Evolutionary conservation across 129 eudicot genomes (phyloP).

Genomic region (Helichrysum umbraculigerum): DNA sequence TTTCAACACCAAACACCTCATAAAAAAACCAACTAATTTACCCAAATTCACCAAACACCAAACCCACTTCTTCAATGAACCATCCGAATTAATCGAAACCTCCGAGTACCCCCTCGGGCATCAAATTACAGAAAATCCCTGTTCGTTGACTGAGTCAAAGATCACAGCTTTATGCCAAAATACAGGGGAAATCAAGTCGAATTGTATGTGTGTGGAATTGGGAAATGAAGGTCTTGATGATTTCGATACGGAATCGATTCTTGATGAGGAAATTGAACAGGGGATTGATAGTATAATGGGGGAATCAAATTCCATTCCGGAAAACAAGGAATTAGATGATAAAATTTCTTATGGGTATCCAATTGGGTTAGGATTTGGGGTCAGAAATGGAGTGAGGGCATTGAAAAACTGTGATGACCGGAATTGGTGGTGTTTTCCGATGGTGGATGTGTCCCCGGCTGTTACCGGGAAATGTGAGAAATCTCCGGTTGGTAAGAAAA

Average conservation of each 20-base stretch:
- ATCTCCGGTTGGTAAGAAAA: constrained; percentile 24
- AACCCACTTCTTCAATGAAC: constrained; percentile 34
- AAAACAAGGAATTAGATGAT: constrained; percentile 22
- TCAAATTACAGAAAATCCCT: constrained; percentile 39
- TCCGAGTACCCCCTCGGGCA: constrained; percentile 48
- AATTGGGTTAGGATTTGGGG: constrained; percentile 65
- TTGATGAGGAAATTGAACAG: constrained; percentile 77
- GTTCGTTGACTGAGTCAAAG: constrained; percentile 36
- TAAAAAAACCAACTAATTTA: constrained; percentile 35
- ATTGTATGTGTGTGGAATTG: constrained; percentile 30
- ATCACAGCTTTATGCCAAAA: not conserved
- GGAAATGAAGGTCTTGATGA: constrained; percentile 52
- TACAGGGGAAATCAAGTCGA: constrained; percentile 14
- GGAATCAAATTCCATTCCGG: constrained; percentile 31
- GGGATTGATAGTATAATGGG: constrained; percentile 96
- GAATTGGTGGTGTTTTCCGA: constrained; percentile 58
- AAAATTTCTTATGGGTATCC: constrained; percentile 55
- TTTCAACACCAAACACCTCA: constrained; percentile 62
- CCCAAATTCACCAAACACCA: constrained; percentile 48
- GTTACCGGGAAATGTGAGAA: constrained; percentile 24
- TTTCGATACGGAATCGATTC: constrained; percentile 77
- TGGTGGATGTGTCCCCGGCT: constrained; percentile 49
- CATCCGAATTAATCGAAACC: constrained; percentile 61
- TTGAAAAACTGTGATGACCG: constrained; percentile 54
- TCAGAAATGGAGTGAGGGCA: constrained; percentile 55